Evolutionary conservation across 805 yeast genomes (phyloP).

Genomic region (Saccharomycopsis oosterbeekiorum): DNA sequence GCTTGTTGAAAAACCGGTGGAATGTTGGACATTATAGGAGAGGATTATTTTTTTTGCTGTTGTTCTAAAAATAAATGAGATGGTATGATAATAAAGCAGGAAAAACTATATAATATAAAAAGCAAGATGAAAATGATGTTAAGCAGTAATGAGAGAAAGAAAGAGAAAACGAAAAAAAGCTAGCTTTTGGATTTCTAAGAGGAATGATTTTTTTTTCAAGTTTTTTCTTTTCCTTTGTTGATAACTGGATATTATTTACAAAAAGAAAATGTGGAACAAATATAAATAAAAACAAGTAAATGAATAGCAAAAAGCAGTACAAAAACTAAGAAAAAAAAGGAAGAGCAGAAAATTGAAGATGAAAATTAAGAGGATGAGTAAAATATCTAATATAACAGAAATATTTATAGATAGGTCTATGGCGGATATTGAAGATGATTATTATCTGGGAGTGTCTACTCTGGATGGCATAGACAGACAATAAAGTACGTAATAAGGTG

Average conservation of each 20-base stretch:
- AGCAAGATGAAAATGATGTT: background rate
- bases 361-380: background rate
- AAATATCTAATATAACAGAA: background rate
- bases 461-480: background rate
- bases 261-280: too few relatives aligned
- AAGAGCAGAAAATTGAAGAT: background rate
- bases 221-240: too few relatives aligned
- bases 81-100: background rate
- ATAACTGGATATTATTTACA: too few relatives aligned
- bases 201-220: too few relatives aligned
- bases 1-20: background rate
- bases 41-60: too few relatives aligned
- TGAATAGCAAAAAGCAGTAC: too few relatives aligned
- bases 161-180: background rate
- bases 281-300: too few relatives aligned
- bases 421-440: too few relatives aligned
- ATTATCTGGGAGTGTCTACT: background rate
- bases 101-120: background rate
- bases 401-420: background rate
- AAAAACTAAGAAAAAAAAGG: background rate
- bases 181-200: background rate
- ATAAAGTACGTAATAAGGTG: background rate
- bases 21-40: background rate
- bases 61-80: too few relatives aligned
- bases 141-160: too few relatives aligned